Conservation (phyloP, 2,329 filamentous ascomycete genomes). For the Fusarium oligoseptatum region DNA sequence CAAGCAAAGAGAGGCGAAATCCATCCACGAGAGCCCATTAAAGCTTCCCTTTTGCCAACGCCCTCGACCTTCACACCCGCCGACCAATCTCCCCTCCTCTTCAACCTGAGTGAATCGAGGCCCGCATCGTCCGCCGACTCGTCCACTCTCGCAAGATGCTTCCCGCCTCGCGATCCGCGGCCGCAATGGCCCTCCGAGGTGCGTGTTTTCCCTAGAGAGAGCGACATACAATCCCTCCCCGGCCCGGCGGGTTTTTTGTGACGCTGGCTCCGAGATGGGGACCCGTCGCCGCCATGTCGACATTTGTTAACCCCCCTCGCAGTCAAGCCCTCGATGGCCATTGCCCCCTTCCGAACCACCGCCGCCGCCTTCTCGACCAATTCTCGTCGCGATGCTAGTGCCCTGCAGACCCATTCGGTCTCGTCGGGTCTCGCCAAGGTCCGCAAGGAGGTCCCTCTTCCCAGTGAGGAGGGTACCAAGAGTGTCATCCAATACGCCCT, state of each 20-base stretch:
- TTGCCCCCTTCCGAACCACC: conserved; percentile 74
- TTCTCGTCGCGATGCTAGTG: conserved; percentile 73
- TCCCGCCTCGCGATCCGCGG: conserved; percentile 63
- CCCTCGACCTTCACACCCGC: conserved; percentile 19
- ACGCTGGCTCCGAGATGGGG: conserved; percentile 23
- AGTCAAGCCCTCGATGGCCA: conserved; percentile 76
- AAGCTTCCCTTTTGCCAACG: conserved; percentile 30
- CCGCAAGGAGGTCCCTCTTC: conserved; percentile 79
- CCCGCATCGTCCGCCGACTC: conserved; percentile 33
- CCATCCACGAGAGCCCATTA: conserved; percentile 8
- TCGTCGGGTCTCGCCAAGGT: conserved; percentile 66
- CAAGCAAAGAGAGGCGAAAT: conserved; percentile 50
- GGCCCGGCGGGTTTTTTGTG: conserved; percentile 40
- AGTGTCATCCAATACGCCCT: conserved; percentile 86
- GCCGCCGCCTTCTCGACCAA: conserved; percentile 75
- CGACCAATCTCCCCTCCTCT: conserved; percentile 31
- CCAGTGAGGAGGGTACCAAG: conserved; percentile 85
- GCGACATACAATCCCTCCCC: conserved; percentile 2
- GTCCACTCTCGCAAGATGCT: conserved; percentile 56
- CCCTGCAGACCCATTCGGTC: conserved; percentile 66
- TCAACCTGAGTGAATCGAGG: conserved; percentile 38
- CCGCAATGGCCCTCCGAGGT: conserved; percentile 67
- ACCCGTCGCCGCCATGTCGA: conserved; percentile 11
- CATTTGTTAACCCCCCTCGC: conserved; percentile 33
- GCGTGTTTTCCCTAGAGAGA: conserved; percentile 38